Base-by-base conservation (phyloP, 192 early-diverging fungal species). In the Rhizophlyctis rosea region DNA sequence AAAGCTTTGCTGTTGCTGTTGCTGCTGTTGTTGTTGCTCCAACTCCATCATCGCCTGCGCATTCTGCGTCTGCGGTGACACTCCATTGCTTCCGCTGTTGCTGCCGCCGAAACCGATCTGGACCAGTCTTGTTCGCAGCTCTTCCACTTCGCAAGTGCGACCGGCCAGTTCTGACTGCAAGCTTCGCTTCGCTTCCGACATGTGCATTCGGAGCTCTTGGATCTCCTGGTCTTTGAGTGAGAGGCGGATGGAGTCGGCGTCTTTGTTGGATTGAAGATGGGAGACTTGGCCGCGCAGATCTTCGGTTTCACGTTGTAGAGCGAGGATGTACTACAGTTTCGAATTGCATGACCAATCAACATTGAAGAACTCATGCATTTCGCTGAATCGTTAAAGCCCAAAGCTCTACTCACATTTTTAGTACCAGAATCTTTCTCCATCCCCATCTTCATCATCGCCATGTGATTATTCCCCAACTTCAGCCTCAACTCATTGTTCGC, bases 201-300 rank as follows among this genome's bases (percentile, higher is more conserved):
- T 47, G n/a, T 65, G 55, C 7, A 23, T n/a, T n/a, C 68, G 56
- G 5, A 76, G 64, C 44, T 76, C 75, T 21, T 50, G 44, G 28
- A 72, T 69, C 50, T 76, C 75, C 13, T 62, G 54, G 30, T 76
- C 70, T 34, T 69, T 76, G 4, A 69, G n/a, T 18, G 66, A 65
- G 4, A 72, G 51, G 28, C 65, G 56, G 50, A 62, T 65, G 21
- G 60, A 57, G 61, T 76, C 70, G 5, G 75, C 65, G 48, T 72
- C 70, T 7, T 61, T 31, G 25, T 66, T 64, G 3, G 70, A 57
- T 29, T 59, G 57, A 13, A 72, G 55, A 18, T 64, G 64, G 21
- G 70, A 65, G 9, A 76, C 54, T 39, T 76, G 67, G 0, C 47
- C 53, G 23, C 68, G 66, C 9, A 71, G 23, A 31, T 3, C 16